phyloP scores from a whole-genome alignment of 768 basidiomycete genomes.

The Podaxis carcinomalis region DNA sequence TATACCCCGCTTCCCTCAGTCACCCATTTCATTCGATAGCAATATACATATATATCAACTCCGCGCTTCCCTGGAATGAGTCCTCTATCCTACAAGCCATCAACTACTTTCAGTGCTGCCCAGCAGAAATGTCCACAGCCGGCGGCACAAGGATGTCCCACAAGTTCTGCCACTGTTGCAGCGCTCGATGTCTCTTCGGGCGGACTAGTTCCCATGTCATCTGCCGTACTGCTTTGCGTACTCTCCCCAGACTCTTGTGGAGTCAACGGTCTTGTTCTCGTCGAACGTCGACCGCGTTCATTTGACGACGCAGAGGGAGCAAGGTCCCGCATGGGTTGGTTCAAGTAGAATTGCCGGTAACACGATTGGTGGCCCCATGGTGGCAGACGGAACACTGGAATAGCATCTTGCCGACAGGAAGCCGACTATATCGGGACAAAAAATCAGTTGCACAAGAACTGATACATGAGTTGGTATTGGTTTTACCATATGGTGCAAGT shows the following conservation, averaged over 20 bases:
- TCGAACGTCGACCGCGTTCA: constrained; percentile 6
- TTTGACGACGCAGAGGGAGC: constrained; percentile 19
- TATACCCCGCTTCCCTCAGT: not conserved
- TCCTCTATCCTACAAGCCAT: not conserved
- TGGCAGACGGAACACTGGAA: constrained; percentile 75
- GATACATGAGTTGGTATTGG: constrained; percentile 7
- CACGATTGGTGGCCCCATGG: constrained; percentile 84
- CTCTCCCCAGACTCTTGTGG: not conserved
- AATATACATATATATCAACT: not conserved
- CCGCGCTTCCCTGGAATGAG: not conserved
- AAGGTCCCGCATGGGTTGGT: constrained; percentile 51
- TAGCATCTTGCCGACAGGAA: constrained; percentile 67
- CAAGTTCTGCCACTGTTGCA: constrained; percentile 20
- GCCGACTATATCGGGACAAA: constrained; percentile 42
- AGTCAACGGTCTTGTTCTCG: not conserved
- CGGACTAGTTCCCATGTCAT: constrained; percentile 8
- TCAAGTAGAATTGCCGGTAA: constrained; percentile 63
- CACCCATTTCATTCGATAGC: not conserved
- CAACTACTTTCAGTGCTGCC: constrained; percentile 32
- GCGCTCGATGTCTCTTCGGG: constrained; percentile 12
- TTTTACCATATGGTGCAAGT: constrained; percentile 73
- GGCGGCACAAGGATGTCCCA: constrained; percentile 68
- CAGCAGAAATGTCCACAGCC: constrained; percentile 85
- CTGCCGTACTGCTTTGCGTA: not conserved
- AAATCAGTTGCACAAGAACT: constrained; percentile 4